phyloP scores from a whole-genome alignment of 1,284 basidiomycete genomes.

The Pyrrhoderma noxium region DNA sequence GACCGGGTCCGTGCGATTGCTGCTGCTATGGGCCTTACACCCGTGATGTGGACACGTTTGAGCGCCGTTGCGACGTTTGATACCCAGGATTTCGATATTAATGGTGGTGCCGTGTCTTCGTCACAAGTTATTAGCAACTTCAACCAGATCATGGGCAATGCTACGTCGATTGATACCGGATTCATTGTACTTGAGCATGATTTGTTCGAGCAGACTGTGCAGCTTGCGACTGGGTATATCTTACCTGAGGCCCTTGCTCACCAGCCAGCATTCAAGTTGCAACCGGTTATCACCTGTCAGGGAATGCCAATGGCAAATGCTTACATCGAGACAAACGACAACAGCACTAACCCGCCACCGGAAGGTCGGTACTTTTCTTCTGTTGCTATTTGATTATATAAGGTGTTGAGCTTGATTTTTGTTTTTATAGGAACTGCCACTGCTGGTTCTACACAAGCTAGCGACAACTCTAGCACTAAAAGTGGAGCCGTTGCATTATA shows the following conservation, averaged over 20 bases:
- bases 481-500: not conserved
- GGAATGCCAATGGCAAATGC: conserved; percentile 48
- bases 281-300: conserved; percentile 63
- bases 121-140: conserved; percentile 56
- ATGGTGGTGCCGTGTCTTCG: conserved; percentile 53
- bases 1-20: conserved; percentile 78
- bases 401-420: too few relatives aligned
- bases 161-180: conserved; percentile 40
- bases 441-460: conserved; percentile 20
- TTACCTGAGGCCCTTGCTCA: conserved; percentile 59
- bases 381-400: too few relatives aligned
- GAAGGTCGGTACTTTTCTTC: conserved; percentile 17
- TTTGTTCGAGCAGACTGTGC: conserved; percentile 60
- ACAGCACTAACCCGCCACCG: conserved; percentile 45
- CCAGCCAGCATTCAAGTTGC: conserved; percentile 51
- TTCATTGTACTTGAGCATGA: conserved; percentile 77
- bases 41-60: conserved; percentile 65
- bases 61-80: conserved; percentile 53
- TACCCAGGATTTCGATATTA: conserved; percentile 73
- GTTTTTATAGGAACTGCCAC: too few relatives aligned
- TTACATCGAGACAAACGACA: conserved; percentile 65
- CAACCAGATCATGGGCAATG: conserved; percentile 53
- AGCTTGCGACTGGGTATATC: conserved; percentile 66
- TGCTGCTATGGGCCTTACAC: conserved; percentile 56
- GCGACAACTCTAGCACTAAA: conserved; percentile 15